Percentiles rank a stretch among this genome's conserved stretches.
phyloP scores from a whole-genome alignment of 208 protist species.

The Leishmania braziliensis region DNA sequence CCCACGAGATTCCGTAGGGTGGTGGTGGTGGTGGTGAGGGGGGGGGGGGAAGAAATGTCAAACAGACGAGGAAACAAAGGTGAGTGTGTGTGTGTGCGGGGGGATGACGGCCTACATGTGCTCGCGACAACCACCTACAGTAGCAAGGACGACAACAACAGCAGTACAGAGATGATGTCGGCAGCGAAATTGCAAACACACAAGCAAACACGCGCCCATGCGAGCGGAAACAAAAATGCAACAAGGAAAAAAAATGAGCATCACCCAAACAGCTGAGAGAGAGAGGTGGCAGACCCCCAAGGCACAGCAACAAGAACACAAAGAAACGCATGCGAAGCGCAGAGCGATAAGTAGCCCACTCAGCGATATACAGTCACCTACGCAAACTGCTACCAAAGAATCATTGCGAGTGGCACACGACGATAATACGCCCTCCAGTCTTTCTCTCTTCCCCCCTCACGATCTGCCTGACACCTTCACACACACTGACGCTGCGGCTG shows the following conservation, averaged over 20 bases:
- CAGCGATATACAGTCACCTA: background rate
- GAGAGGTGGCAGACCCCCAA: background rate
- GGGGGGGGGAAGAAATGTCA: background rate
- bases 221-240: background rate
- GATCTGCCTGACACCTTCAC: background rate
- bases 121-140: background rate
- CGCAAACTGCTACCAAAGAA: background rate
- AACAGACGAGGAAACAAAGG: background rate
- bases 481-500: background rate
- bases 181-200: background rate
- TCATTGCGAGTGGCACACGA: background rate
- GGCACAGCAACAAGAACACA: background rate
- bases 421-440: too few relatives aligned
- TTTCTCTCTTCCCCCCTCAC: background rate
- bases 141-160: too few relatives aligned
- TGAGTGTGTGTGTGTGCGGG: background rate
- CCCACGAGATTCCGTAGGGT: background rate
- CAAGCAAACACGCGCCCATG: background rate
- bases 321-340: background rate
- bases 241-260: background rate
- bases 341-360: background rate
- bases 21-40: too few relatives aligned
- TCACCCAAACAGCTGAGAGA: background rate
- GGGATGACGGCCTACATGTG: background rate
- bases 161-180: background rate